These are phyloP conservation scores for Cicer yamashitae DNA, from an alignment of 306 rosid species.

Conservation along the genomic window DNA sequence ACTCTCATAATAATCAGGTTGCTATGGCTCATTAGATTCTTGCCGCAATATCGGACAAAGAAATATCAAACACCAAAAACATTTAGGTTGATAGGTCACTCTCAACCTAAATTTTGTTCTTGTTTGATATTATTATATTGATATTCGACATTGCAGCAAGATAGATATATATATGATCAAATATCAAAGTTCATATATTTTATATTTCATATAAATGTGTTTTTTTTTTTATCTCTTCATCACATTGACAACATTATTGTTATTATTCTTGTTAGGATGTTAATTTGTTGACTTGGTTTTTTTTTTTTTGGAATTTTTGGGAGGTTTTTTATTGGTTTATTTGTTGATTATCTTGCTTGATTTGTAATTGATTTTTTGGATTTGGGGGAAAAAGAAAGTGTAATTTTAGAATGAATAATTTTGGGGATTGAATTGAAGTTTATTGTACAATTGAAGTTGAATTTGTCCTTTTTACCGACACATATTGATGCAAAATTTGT, in stretches of 20 bases:
- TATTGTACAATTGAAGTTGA: constrained; percentile 34
- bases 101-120: too few species aligned
- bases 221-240: constrained; percentile 21
- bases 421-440: constrained; percentile 18
- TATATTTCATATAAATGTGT: constrained; percentile 6
- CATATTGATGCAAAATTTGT: constrained; percentile 35
- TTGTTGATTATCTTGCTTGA: constrained; percentile 60
- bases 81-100: too few species aligned
- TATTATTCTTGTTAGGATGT: constrained; percentile 39
- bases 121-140: too few species aligned
- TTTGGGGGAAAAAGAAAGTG: constrained; percentile 42
- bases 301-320: constrained; percentile 28
- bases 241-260: constrained; percentile 26
- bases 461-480: constrained; percentile 22
- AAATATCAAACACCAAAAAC: too few species aligned
- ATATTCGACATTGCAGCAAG: too few species aligned
- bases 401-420: constrained; percentile 60
- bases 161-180: neutral
- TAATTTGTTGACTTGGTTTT: constrained; percentile 41
- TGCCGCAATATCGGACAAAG: too few species aligned
- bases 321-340: constrained; percentile 63
- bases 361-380: constrained; percentile 35
- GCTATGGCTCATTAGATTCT: constrained; percentile 84
- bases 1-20: constrained; percentile 52
- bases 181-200: constrained; percentile 11